A percentile compares a stretch with the other conserved stretches of the same genome.
Conservation (phyloP, 164 flowering plant species). For the Magnolia officinalis region DNA sequence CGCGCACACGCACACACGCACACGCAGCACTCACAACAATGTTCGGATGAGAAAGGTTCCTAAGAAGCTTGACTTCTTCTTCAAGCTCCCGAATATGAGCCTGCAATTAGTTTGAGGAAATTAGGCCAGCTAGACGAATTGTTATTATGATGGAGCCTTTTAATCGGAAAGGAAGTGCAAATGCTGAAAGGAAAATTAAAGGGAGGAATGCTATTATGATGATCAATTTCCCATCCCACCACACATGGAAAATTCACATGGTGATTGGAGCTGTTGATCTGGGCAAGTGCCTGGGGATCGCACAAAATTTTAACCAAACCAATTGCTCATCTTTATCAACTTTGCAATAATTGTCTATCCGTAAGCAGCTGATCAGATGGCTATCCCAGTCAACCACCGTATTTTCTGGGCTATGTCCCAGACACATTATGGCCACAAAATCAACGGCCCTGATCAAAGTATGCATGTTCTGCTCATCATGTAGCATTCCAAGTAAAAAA, state of each 20-base stretch:
- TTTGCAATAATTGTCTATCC: too few relatives aligned
- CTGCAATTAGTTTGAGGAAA: slow-evolving; percentile 30
- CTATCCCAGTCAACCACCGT: too few relatives aligned
- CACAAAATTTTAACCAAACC: too few relatives aligned
- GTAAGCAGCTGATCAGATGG: too few relatives aligned
- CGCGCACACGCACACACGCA: neutral
- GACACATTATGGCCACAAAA: neutral
- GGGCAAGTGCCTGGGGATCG: too few relatives aligned
- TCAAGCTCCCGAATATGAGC: slow-evolving; percentile 87
- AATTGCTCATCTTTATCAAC: too few relatives aligned
- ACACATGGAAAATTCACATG: neutral
- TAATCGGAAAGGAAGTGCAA: neutral
- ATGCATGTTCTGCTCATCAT: too few relatives aligned
- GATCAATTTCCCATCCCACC: neutral
- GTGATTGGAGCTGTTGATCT: too few relatives aligned
- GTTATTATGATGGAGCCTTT: neutral
- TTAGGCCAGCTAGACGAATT: neutral
- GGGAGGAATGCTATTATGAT: neutral
- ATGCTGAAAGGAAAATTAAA: neutral
- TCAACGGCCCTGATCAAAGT: too few relatives aligned
- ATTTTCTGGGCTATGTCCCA: too few relatives aligned
- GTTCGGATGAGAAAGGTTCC: slow-evolving; percentile 85
- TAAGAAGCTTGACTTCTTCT: slow-evolving; percentile 92
- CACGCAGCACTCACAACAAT: slow-evolving; percentile 68
- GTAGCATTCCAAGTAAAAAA: too few relatives aligned